Evolutionary conservation across 345 rosid genomes (phyloP).

Genomic region (Populus pruinosa): DNA sequence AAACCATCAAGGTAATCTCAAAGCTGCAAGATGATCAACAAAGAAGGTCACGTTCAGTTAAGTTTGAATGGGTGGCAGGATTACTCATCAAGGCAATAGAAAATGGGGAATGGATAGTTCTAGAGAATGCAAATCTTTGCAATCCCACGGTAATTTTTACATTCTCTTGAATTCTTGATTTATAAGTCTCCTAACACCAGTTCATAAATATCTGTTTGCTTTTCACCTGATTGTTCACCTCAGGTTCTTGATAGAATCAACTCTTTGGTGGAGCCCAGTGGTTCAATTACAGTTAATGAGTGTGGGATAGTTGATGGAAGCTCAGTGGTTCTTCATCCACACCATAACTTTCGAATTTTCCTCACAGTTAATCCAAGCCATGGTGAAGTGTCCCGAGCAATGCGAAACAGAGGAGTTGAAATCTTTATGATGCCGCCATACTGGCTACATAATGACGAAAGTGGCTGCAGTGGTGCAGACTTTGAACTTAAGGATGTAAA

Average conservation of each 20-base stretch:
- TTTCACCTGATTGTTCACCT: constrained; percentile 5
- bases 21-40: constrained; percentile 49
- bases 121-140: constrained; percentile 94
- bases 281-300: constrained; percentile 85
- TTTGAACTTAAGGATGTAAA: constrained; percentile 55
- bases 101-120: constrained; percentile 91
- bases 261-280: constrained; percentile 88
- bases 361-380: constrained; percentile 79
- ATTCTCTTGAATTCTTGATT: background rate
- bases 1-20: constrained; percentile 42
- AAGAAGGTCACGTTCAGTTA: constrained; percentile 50
- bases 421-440: constrained; percentile 87
- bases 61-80: constrained; percentile 95
- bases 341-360: constrained; percentile 81
- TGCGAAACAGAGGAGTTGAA: constrained; percentile 98
- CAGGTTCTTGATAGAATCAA: constrained; percentile 98
- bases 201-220: constrained; percentile 1
- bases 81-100: constrained; percentile 78
- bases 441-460: constrained; percentile 58
- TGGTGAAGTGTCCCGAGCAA: constrained; percentile 95
- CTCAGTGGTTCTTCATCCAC: constrained; percentile 73
- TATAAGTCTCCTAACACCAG: constrained; percentile 11
- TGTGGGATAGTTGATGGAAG: constrained; percentile 83
- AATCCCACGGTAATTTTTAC: constrained; percentile 72
- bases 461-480: constrained; percentile 39